Evolutionary conservation across 2,329 filamentous ascomycete genomes (phyloP), one percentile per base, ranked within the genome.

Genomic region (Colletotrichum liaoningense): DNA sequence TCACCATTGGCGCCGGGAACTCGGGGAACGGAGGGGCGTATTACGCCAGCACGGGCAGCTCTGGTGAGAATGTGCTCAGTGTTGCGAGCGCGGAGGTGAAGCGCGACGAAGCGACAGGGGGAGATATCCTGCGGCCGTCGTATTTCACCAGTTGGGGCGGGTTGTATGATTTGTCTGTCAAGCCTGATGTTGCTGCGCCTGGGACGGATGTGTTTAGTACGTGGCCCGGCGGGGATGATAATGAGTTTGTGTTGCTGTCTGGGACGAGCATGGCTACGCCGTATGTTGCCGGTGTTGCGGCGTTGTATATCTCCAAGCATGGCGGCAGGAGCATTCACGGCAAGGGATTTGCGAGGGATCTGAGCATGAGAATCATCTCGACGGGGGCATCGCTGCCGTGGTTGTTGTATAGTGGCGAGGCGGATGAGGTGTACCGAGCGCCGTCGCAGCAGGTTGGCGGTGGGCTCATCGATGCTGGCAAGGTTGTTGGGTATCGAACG

Each of bases 181-280:
- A 85, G 77, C 84, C 85, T 8, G 82, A 87, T 59, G 76, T 87
- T 58, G 81, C 82, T 11, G 81, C 84, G 0, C 85, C 85, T 3
- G 85, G 86, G 52, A 82, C 82, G 42, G 80, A 83, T 24, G 76
- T 79, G 30, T 80, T 85, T 42, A 84, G 84, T 19, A 87, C 86
- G 1, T 87, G 69, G 67, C 28, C 24, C 9, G 72, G 72, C 0
- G 69, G 16, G 6, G 59, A 59, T 12, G 46, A 63, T 19, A 82
- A 69, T 81, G 83, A 12, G 77, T 80, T 80, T 59, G 81, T 81
- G 11, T 79, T 88, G 8, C 78, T 85, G 30, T 84, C 81, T 62
- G 87, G 87, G 38, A 88, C 87, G 1, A 86, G 84, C 2, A 88
- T 88, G 87, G 84, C 86, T 7, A 83, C 82, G 42, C 86, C 86